Conservation (phyloP, 306 rosid genomes). For the Corylus avellana region DNA sequence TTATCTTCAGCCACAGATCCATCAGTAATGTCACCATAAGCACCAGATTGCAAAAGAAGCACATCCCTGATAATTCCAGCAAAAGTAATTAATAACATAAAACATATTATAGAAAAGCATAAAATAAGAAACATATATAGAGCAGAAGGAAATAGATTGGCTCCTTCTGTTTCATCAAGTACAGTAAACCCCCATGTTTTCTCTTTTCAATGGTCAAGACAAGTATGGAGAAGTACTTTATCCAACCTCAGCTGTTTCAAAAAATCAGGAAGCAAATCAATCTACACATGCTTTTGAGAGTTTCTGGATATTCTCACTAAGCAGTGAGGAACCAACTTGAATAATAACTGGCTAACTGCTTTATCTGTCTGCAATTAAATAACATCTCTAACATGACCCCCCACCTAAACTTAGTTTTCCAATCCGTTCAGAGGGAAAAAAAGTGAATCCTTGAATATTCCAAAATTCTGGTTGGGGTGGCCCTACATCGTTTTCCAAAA, state of each 20-base stretch:
- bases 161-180: background rate
- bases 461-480: too few relatives aligned
- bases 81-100: slow-evolving; percentile 8
- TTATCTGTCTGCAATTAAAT: background rate
- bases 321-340: too few relatives aligned
- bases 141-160: slow-evolving; percentile 1
- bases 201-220: background rate
- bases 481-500: too few relatives aligned
- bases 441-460: too few relatives aligned
- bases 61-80: slow-evolving; percentile 58
- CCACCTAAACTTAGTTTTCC: background rate
- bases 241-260: background rate
- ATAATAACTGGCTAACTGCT: background rate
- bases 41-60: slow-evolving; percentile 62
- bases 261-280: background rate
- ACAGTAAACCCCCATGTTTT: background rate
- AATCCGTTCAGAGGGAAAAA: too few relatives aligned
- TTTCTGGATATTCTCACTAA: background rate
- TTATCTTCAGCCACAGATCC: slow-evolving; percentile 47
- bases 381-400: background rate
- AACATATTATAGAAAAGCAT: background rate
- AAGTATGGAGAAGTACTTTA: background rate
- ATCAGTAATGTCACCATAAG: slow-evolving; percentile 50
- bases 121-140: background rate
- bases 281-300: background rate